Evolutionary conservation across 2,329 filamentous ascomycete species (phyloP).

Genomic region (Fusarium sp.): DNA sequence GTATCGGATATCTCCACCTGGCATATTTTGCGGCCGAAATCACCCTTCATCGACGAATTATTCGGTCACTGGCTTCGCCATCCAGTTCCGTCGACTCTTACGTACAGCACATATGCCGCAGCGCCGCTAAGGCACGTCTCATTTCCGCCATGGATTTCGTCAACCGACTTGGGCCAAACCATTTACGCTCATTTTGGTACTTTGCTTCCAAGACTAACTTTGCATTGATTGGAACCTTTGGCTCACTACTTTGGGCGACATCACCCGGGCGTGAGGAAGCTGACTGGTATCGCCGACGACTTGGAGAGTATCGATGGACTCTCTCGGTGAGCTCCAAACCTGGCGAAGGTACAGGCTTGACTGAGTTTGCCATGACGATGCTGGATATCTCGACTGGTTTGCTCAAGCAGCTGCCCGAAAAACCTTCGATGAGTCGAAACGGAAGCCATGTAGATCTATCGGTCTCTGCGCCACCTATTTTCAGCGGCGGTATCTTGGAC

Average conservation of each 20-base stretch:
- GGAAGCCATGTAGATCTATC: conserved; percentile 62
- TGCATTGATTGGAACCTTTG: conserved; percentile 93
- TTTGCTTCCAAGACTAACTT: conserved; percentile 91
- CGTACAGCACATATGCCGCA: conserved; percentile 90
- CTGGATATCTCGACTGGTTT: conserved; percentile 77
- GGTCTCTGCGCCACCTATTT: conserved; percentile 48
- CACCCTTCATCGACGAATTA: conserved; percentile 89
- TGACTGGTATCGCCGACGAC: conserved; percentile 86
- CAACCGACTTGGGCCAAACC: conserved; percentile 86
- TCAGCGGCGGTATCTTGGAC: conserved; percentile 52
- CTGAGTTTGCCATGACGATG: conserved; percentile 81
- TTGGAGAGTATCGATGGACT: conserved; percentile 95
- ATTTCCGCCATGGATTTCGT: conserved; percentile 98
- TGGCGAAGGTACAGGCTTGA: conserved; percentile 66
- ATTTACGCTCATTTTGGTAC: conserved; percentile 93
- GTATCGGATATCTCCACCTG: conserved; percentile 83
- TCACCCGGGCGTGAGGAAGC: conserved; percentile 88
- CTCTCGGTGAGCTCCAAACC: conserved; percentile 85
- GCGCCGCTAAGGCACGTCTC: conserved; percentile 90
- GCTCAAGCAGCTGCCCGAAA: conserved; percentile 76
- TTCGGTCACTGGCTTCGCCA: conserved; percentile 74
- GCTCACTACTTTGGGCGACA: conserved; percentile 88
- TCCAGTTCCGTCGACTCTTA: conserved; percentile 74
- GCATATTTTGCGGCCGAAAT: conserved; percentile 96
- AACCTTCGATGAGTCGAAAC: conserved; percentile 71